A percentile compares a stretch with the other conserved stretches of the same genome.
These are phyloP conservation scores for Sphagnurus paluster DNA, from an alignment of 1,284 basidiomycete species.

Conservation along the genomic window DNA sequence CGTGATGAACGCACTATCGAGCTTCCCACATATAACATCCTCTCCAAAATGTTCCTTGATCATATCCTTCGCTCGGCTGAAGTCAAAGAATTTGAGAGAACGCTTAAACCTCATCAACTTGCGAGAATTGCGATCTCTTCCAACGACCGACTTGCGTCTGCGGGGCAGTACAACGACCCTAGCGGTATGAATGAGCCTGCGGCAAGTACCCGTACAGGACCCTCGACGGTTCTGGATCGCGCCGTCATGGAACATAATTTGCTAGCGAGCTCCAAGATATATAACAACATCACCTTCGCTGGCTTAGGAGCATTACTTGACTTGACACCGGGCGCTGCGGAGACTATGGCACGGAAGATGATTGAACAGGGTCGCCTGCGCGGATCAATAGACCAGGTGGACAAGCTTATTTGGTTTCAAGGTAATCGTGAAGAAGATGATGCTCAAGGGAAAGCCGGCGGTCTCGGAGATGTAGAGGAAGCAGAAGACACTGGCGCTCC, in stretches of 20 bases:
- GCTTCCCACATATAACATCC: conserved; percentile 84
- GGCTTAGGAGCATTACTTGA: conserved; percentile 86
- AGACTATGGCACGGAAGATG: conserved; percentile 94
- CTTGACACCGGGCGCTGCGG: conserved; percentile 84
- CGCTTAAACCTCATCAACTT: conserved; percentile 89
- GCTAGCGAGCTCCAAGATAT: conserved; percentile 91
- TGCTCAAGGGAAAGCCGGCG: conserved; percentile 89
- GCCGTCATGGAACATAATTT: conserved; percentile 99
- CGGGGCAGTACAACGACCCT: conserved; percentile 50
- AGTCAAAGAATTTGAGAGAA: conserved; percentile 86
- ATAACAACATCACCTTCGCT: conserved; percentile 91
- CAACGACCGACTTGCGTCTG: conserved; percentile 72
- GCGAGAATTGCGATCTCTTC: conserved; percentile 85
- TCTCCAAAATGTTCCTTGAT: conserved; percentile 97
- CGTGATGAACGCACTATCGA: conserved; percentile 88
- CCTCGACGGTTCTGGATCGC: conserved; percentile 94
- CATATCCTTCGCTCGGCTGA: conserved; percentile 91
- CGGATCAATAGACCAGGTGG: conserved; percentile 93
- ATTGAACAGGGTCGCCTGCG: conserved; percentile 92
- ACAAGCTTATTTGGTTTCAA: conserved; percentile 90
- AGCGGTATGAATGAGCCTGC: conserved; percentile 46
- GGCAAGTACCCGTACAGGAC: conserved; percentile 77
- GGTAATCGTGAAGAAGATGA: conserved; percentile 80
- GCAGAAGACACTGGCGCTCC: conserved; percentile 86
- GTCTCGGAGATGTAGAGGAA: conserved; percentile 83